A percentile compares a stretch with the other conserved stretches of the same genome.
phyloP scores from a whole-genome alignment of 148 eudicot genomes.

The Fagopyrum homotropicum region DNA sequence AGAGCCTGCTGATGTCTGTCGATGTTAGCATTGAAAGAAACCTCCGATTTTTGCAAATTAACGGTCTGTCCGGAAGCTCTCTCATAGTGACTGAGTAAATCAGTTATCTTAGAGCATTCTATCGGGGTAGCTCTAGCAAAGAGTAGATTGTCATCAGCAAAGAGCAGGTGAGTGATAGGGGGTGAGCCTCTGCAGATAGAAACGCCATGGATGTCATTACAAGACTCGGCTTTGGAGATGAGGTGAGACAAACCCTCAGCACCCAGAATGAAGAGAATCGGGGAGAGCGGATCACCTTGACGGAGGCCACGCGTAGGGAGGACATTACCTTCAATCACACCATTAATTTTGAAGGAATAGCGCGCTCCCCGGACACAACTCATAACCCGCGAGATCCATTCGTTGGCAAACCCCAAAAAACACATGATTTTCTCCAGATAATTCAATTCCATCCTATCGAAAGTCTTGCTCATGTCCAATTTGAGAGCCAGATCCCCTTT shows the following conservation, averaged over 20 bases:
- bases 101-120: background rate
- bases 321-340: background rate
- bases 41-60: background rate
- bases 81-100: background rate
- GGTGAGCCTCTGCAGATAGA: background rate
- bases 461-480: no score
- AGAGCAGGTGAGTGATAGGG: background rate
- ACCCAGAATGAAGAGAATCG: background rate
- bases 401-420: background rate
- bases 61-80: background rate
- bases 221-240: background rate
- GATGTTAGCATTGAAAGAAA: background rate
- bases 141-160: no score
- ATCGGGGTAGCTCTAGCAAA: background rate
- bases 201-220: accelerated
- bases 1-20: no score
- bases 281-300: background rate
- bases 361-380: background rate
- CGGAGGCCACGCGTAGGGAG: background rate
- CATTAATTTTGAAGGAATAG: background rate
- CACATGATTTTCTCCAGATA: no score
- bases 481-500: no score
- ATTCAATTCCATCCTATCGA: no score
- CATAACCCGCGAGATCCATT: background rate
- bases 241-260: background rate